phyloP scores from a whole-genome alignment of 2,329 filamentous ascomycete genomes.

The Septoria petroselini region DNA sequence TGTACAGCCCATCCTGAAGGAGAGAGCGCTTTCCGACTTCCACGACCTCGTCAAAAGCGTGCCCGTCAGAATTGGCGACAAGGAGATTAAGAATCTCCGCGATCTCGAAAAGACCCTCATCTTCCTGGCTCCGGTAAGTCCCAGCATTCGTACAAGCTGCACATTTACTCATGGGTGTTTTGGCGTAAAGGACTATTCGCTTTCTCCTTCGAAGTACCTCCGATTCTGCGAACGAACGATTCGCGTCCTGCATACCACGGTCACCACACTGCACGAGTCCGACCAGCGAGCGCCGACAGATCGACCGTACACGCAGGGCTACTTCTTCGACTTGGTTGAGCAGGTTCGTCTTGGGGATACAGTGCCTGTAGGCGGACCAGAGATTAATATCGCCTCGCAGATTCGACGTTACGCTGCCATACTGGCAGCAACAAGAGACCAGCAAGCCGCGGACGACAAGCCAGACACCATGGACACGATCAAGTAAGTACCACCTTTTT shows the following conservation, averaged over 20 bases:
- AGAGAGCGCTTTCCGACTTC: conserved; percentile 72
- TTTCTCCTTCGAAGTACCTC: conserved; percentile 71
- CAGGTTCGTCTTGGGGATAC: conserved; percentile 51
- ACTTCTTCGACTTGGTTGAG: conserved; percentile 93
- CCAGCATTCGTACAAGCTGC: conserved; percentile 50
- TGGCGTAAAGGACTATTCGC: conserved; percentile 67
- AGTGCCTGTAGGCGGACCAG: conserved; percentile 13
- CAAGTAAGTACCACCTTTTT: conserved; percentile 41
- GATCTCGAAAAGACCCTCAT: conserved; percentile 93
- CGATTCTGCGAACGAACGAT: conserved; percentile 89
- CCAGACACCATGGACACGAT: conserved; percentile 52
- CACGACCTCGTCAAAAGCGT: conserved; percentile 75
- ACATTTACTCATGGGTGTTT: conserved; percentile 64
- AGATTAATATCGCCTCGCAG: conserved; percentile 34
- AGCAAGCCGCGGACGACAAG: conserved; percentile 56
- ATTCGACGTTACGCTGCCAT: conserved; percentile 85
- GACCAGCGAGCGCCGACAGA: conserved; percentile 83
- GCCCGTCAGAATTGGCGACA: conserved; percentile 73
- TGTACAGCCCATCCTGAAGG: conserved; percentile 71
- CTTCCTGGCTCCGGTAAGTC: conserved; percentile 90
- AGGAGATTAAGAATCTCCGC: conserved; percentile 84
- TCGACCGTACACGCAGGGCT: conserved; percentile 89
- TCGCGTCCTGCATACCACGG: conserved; percentile 83
- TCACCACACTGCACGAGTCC: conserved; percentile 78
- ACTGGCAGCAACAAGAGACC: conserved; percentile 70